Base-by-base conservation (phyloP, 768 basidiomycete genomes). In the Russula griseocarnosa region DNA sequence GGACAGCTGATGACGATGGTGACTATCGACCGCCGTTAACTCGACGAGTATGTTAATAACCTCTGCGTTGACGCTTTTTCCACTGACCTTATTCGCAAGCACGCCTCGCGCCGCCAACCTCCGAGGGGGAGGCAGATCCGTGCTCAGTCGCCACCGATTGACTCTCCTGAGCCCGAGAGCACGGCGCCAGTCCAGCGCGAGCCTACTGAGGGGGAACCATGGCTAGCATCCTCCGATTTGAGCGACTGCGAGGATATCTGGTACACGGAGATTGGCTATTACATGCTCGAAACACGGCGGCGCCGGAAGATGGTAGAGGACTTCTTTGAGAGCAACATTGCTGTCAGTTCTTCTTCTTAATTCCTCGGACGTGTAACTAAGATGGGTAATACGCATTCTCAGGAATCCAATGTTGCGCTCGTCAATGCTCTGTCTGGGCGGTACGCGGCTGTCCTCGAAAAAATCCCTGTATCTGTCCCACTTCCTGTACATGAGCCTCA, bases 211-310 rank as follows among this genome's bases (percentile, higher is more conserved):
- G 82, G 84, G 36, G 80, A 79, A 34, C 74, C 69, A 53, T 76
- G 76, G 44, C 76, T 82, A 14, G 74, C 76, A 13, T 89, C 90
- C 20, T 92, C 91, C 24, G 91, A 93, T 78, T 76, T 93, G 66
- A 90, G 91, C 32, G 91, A 92, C 63, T 90, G 86, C 67, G 81
- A 82, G 68, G 90, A 92, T 63, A 71, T 93, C 18, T 93, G 92
- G 92, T 75, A 78, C 50, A 79, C 77, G 28, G 90, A 89, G 70
- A 79, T 92, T 18, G 78, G 80, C 58, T 83, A 83, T 61, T 93
- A 92, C 69, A 79, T 84, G 58, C 71, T 86, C 34, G 86, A 90
- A 70, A 89, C 88, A 7, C 84, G 86, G 70, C 85, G 85, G 71
- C 83, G 90, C 55, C 83, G 85, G 73, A 83, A 82, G 56, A 86